A percentile compares a stretch with the other conserved stretches of the same genome.
These are phyloP conservation scores for Hyphopichia fennica DNA, from an alignment of 1,139 yeast species.

Conservation along the genomic window DNA sequence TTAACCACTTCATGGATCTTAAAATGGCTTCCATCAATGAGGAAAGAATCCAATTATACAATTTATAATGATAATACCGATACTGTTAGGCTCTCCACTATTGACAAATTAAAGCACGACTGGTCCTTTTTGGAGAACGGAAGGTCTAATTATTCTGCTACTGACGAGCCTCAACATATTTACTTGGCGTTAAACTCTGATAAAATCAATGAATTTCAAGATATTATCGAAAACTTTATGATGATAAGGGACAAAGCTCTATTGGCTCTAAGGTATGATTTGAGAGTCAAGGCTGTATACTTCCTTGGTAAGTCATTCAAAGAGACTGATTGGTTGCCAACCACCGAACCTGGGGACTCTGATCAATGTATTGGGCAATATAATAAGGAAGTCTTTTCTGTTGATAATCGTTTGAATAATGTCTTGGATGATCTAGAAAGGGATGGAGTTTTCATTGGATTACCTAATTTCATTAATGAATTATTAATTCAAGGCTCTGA, in stretches of 20 bases:
- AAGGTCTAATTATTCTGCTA: conserved; percentile 19
- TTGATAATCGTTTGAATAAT: conserved; percentile 42
- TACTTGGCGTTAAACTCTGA: conserved; percentile 38
- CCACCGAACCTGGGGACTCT: conserved; percentile 60
- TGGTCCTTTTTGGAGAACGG: conserved; percentile 61
- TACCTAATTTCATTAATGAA: conserved; percentile 56
- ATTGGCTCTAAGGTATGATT: conserved; percentile 62
- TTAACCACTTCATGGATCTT: conserved; percentile 50
- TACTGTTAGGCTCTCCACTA: conserved; percentile 23
- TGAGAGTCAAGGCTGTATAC: conserved; percentile 61
- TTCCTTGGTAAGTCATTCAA: conserved; percentile 52
- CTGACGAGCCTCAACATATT: conserved; percentile 21
- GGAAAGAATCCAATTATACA: conserved; percentile 40
- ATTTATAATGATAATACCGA: conserved; percentile 25
- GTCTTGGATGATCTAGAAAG: conserved; percentile 27
- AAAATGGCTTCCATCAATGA: conserved; percentile 55
- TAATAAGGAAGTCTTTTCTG: conserved; percentile 56
- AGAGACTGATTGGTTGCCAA: conserved; percentile 44
- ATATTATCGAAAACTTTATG: conserved; percentile 44
- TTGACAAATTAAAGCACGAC: conserved; percentile 50
- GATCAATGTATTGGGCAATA: conserved; percentile 61
- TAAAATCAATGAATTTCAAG: conserved; percentile 48
- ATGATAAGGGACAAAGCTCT: conserved; percentile 49
- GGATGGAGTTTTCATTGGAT: conserved; percentile 47
- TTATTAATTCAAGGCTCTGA: conserved; percentile 62